Evolutionary conservation across 352 stramenopile species (phyloP), one percentile per base, ranked within the genome.

Genomic region (Phytopythium helicoides): DNA sequence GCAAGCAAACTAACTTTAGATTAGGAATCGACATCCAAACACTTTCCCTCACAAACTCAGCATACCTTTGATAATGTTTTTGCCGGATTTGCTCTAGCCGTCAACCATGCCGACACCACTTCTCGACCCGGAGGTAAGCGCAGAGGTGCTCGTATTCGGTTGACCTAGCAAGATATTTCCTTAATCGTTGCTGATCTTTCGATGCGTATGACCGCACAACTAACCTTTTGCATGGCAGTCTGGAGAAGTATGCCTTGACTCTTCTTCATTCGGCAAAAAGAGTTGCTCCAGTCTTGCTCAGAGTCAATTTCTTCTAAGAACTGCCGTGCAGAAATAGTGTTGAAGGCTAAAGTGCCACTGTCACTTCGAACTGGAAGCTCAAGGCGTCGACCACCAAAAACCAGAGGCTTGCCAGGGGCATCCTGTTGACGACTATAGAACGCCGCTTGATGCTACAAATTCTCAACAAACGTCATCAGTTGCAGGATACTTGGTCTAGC

Each of bases 311-410:
- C n/a, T 52, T 39, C 26, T n/a, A 51, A 46, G 23, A 65, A 23
- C 31, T 62, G 47, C 6, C 60, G 51, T 23, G 52, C 39, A 8
- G 31, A 18, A 1, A 33, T 47, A 10, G 83, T 89, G 48, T 89
- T 54, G 58, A 91, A 95, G 8, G 31, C 18, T 3, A 31, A 42
- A 10, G 86, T 49, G 45, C 85, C 64, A 1, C 23, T 59, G 6
- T 68, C 31, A 53, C 67, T 71, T 0, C 64, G 61, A 2, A 68
- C 58, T 6, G 51, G 50, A 61, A 94, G 89, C 19, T 75, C 56
- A 38, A 89, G 88, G 33, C 85, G 87, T 35, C 80, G 71, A 6
- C 85, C 82, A 37, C 76, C 83, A 64, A 91, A 95, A 6, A 92
- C 52, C 45, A 93, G 68, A 3, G 79, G 50, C 58, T 90, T 89